Evolutionary conservation across 768 basidiomycete genomes (phyloP), one percentile per base, ranked within the genome.

Genomic region (Cyclocybe cylindracea): DNA sequence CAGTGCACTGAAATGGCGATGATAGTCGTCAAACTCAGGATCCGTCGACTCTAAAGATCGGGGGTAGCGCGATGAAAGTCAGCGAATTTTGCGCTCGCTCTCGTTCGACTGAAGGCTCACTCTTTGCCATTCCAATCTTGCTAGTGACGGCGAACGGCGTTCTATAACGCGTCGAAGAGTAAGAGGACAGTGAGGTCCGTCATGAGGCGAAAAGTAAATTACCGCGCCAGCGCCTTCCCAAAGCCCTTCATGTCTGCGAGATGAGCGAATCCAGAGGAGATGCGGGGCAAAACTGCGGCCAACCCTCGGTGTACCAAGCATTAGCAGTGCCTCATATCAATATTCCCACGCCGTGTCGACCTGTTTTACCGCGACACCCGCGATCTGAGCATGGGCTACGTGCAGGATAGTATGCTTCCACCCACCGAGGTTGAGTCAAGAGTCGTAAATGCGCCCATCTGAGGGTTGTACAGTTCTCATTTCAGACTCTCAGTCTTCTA

Each of bases 41-140:
- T 95, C 94, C 61, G 69, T 76, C 4, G 92, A 92, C 70, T 88
- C 92, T 83, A 54, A 24, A 39, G 36, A 16, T 43, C 33, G 44
- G 42, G 37, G 39, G 47, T 2, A 18, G 36, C 6, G 41, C 33
- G 41, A 42, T 19, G 18, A 34, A 29, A 10, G 39, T 24, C 24
- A 24, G 24, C 24, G 24, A 5, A 5, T 24, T 24, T 24, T 3
- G 24, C 24, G 24, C 24, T 24, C 24, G 24, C 4, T 24, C 24
- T 24, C 24, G 24, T 24, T 24, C 24, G 5, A 24, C 24, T 24
- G 24, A 24, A 24, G 24, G 24, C 84, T 75, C 65, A 96, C 96
- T 95, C 81, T 96, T 96, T 34, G 94, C 70, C 83, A 94, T 87
- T 31, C 97, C 97, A 61, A 89, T 86, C 76, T 86, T 91, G 62